Base-by-base conservation (phyloP, 116 monocot species). In the Cymodocea nodosa region DNA sequence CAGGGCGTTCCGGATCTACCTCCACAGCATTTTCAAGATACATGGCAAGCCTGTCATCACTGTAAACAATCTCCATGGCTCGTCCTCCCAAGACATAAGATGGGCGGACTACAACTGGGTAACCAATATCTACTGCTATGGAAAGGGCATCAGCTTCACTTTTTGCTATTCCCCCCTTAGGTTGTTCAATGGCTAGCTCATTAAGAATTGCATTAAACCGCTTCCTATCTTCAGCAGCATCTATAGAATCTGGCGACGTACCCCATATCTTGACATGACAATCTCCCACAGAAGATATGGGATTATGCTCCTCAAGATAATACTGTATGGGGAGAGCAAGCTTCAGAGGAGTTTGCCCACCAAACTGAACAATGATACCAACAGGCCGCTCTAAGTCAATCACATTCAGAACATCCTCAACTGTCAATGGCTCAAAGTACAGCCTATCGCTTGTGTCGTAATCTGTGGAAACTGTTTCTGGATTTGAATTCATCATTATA, bases 401-500 rank as follows among this genome's bases (percentile, higher is more conserved):
- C 36, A 98, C 87, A 76, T 98, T 91, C 5, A 77, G 40, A 9
- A 98, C 92, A 69, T 95, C 95, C 69, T 95, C 95, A 35, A 90
- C 59, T 4, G 95, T 95, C 67, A 95, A 62, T 22, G 97, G 97
- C 55, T 98, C 97, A 67, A 98, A 98, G 80, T 98, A 98, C 35
- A 98, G 70, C 48, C 97, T 76, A 62, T 98, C 92, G 65, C 92
- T 92, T 20, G 98, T 98, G 75, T 98, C 98, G 34, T 98, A 98
- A 77, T 98, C 98, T 5, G 98, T 98, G 14, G 98, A 98, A 13
- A 98, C 92, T 9, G 98, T 98, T 70, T 98, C 92, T 19, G 98
- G 98, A 66, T 98, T 98, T 55, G 92, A 98, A 72, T 98, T 98
- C 92, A 98, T 82, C 98, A 98, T 98, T 23, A 98, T 98, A 59